Evolutionary conservation across 2,329 filamentous ascomycete genomes (phyloP).

Genomic region (Aspergillus sp.): DNA sequence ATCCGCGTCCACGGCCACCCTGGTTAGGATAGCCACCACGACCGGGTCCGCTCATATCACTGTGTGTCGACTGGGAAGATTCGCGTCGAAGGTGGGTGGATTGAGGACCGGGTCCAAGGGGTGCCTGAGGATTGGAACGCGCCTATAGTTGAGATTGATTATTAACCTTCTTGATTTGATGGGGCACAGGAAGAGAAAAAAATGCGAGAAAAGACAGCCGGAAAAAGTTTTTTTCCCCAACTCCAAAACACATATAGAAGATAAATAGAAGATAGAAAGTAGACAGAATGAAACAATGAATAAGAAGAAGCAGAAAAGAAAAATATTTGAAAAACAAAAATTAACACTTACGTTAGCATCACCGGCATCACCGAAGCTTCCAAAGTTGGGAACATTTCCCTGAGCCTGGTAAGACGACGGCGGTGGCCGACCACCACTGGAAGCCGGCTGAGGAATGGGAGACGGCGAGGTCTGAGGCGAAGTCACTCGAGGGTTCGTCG

Average conservation of each 20-base stretch:
- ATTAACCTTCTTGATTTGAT: constrained; percentile 45
- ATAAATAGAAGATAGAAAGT: background rate
- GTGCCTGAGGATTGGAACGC: constrained; percentile 49
- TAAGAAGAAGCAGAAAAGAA: background rate
- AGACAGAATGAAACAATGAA: background rate
- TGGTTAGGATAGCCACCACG: constrained; percentile 51
- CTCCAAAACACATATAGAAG: no score
- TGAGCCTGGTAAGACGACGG: constrained; percentile 69
- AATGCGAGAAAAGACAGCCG: no score
- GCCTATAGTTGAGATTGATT: no score
- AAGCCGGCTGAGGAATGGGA: constrained; percentile 83
- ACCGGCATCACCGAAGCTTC: constrained; percentile 67
- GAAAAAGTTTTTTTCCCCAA: background rate
- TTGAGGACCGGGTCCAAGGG: constrained; percentile 58
- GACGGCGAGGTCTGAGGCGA: constrained; percentile 87
- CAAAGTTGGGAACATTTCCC: constrained; percentile 70
- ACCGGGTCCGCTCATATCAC: constrained; percentile 59
- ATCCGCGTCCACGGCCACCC: constrained; percentile 55
- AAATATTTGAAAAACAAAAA: background rate
- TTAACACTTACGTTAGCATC: constrained; percentile 63
- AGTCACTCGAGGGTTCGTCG: constrained; percentile 65
- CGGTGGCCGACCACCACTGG: constrained; percentile 78
- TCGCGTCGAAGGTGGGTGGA: constrained; percentile 78
- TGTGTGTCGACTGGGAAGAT: constrained; percentile 77
- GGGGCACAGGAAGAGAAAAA: background rate